A percentile compares a stretch with the other conserved stretches of the same genome.
Conservation (phyloP, 106 monocot species). For the Platanthera guangdongensis region DNA sequence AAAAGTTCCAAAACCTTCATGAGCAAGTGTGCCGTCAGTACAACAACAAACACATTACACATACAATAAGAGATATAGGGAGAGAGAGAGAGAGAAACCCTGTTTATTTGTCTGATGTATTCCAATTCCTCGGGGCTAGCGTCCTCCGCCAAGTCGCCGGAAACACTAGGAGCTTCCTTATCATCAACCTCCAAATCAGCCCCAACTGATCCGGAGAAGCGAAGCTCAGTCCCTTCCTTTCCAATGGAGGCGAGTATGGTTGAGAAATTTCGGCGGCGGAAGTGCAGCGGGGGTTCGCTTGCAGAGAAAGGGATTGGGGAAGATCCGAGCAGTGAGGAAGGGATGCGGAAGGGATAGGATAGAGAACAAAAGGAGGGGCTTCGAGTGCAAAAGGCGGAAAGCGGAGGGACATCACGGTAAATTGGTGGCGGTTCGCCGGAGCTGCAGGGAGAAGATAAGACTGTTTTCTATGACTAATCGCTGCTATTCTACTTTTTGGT, state of each 20-base stretch:
- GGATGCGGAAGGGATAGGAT: not conserved
- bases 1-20: conserved; percentile 75
- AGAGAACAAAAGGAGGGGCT: not conserved
- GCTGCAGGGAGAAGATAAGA: not conserved
- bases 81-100: conserved; percentile 13
- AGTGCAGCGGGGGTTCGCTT: not conserved
- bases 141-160: conserved; percentile 14
- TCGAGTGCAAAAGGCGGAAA: not conserved
- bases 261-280: not conserved
- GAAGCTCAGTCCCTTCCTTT: conserved; percentile 17
- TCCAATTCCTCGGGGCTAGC: conserved; percentile 61
- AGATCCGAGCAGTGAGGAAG: not conserved
- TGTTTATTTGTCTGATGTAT: conserved; percentile 46
- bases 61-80: not conserved
- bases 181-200: conserved; percentile 10
- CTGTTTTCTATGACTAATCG: not conserved
- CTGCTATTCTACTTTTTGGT: not conserved
- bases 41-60: not conserved
- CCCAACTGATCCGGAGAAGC: conserved; percentile 8
- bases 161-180: conserved; percentile 2
- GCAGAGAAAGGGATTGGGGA: not conserved
- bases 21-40: not conserved
- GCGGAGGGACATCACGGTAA: not conserved
- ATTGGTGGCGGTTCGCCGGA: not conserved
- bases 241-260: conserved; percentile 7